Evolutionary conservation across 2,329 filamentous ascomycete species (phyloP), one percentile per base, ranked within the genome.

Genomic region (Didymella lethalis): DNA sequence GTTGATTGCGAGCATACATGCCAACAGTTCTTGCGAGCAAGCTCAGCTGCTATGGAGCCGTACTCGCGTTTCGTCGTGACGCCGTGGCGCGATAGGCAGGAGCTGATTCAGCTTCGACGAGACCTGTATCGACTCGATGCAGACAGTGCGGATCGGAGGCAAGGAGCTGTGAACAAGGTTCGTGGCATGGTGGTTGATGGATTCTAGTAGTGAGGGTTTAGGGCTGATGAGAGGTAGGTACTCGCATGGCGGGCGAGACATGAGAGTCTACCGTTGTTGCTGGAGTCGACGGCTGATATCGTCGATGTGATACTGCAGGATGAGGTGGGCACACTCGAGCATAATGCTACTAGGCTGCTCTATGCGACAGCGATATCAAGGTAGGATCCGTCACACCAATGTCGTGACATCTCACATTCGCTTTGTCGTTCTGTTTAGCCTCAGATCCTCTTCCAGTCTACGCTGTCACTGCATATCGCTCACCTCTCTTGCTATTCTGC

Each of bases 221-320:
- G 44, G 62, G 62, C 64, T 68, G 62, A 72, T 65, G 52, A 53
- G 28, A 58, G 57, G 46, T 65, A 77, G 75, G 62, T 76, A 18
- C 60, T 72, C 46, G 73, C 74, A 43, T 77, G 75, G 75, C 63
- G 71, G 45, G 47, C 64, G 23, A 65, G 74, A 20, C 71, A 72
- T 49, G 55, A 62, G n/a, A 71, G 74, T 38, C 54, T 92, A 62
- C 91, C 91, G 54, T 89, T 94, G 79, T 83, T 92, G 77, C 85
- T 94, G 53, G 91, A 94, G 78, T 90, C 89, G 34, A 93, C 91
- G 41, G 89, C 89, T 2, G 84, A 92, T 62, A 81, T 95, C 59
- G 86, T 86, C 65, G 87, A 90, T 61, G 90, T 90, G 28, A 79
- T 88, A 20, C 78, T 93, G 50, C 85, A 87, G 70, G 90, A 93